phyloP scores from a whole-genome alignment of 2,329 filamentous ascomycete genomes.

The Fusarium cyanostomum region DNA sequence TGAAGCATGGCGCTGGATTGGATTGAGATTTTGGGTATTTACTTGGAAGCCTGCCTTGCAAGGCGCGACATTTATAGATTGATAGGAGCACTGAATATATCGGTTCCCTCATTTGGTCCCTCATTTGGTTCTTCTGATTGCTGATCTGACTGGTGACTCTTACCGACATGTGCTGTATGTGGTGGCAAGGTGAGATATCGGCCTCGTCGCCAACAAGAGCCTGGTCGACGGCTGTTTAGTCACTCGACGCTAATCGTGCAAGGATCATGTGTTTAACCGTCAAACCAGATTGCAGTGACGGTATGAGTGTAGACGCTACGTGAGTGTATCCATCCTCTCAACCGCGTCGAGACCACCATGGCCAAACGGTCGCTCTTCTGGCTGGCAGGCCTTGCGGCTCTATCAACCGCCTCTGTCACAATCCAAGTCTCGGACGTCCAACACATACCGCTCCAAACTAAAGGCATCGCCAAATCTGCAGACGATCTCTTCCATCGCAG shows the following conservation, averaged over 20 bases:
- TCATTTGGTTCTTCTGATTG: background rate
- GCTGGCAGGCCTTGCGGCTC: conserved; percentile 22
- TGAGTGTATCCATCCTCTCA: background rate
- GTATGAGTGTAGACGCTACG: too few relatives aligned
- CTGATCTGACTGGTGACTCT: background rate
- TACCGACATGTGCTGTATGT: background rate
- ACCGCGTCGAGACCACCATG: conserved; percentile 1
- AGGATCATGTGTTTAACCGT: background rate
- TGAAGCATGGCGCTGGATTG: conserved; percentile 42
- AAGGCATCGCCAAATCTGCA: conserved; percentile 40
- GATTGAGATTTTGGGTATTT: conserved; percentile 28
- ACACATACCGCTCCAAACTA: conserved; percentile 39
- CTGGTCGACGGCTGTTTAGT: background rate
- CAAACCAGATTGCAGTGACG: too few relatives aligned
- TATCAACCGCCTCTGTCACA: conserved; percentile 39
- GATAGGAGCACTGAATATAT: conserved; percentile 30
- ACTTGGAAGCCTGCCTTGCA: background rate
- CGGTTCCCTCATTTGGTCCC: conserved; percentile 21
- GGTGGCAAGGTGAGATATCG: background rate
- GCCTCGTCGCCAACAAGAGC: background rate
- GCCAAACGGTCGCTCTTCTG: conserved; percentile 10
- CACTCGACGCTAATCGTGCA: conserved; percentile 4
- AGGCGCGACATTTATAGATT: conserved; percentile 29
- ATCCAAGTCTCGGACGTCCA: conserved; percentile 41
- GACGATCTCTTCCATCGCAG: conserved; percentile 45